Evolutionary conservation across 495 filamentous ascomycete genomes (phyloP).

Genomic region (Cryomyces minteri): DNA sequence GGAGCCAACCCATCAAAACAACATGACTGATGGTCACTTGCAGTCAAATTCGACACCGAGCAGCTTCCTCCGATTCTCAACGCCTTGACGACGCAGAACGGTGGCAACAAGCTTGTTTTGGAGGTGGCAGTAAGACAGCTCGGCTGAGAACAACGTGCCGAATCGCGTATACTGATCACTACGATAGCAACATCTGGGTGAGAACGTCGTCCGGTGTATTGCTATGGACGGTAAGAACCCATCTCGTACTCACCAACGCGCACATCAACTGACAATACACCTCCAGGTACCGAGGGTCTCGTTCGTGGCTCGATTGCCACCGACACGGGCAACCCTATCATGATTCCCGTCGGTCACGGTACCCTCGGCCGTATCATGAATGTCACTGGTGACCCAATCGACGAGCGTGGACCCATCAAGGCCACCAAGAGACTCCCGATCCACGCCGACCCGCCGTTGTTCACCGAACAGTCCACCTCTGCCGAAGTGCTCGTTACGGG

Average conservation of each 20-base stretch:
- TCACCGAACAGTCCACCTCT: conserved; percentile 84
- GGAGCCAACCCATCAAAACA: conserved; percentile 1
- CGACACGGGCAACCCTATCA: conserved; percentile 92
- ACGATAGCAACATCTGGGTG: conserved; percentile 90
- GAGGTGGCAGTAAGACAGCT: conserved; percentile 74
- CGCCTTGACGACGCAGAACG: conserved; percentile 78
- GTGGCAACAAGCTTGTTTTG: conserved; percentile 84
- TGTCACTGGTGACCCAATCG: conserved; percentile 99
- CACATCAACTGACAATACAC: conserved; percentile 2
- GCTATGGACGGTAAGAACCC: conserved; percentile 86
- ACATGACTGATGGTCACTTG: conserved; percentile 23
- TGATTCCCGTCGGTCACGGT: conserved; percentile 84
- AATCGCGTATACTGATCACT: conserved; percentile 14
- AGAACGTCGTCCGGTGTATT: conserved; percentile 98
- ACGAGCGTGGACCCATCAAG: conserved; percentile 98
- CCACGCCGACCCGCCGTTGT: conserved; percentile 79
- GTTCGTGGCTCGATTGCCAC: conserved; percentile 66
- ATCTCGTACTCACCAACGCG: background rate
- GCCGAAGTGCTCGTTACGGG: conserved; percentile 95
- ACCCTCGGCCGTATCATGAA: conserved; percentile 99
- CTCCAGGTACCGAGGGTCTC: conserved; percentile 92
- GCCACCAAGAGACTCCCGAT: conserved; percentile 70
- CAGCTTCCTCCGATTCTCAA: conserved; percentile 95
- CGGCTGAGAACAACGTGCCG: conserved; percentile 4
- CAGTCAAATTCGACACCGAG: conserved; percentile 88